Evolutionary conservation across 148 eudicot species (phyloP), one percentile per base, ranked within the genome.

Genomic region (Beta vulgaris): DNA sequence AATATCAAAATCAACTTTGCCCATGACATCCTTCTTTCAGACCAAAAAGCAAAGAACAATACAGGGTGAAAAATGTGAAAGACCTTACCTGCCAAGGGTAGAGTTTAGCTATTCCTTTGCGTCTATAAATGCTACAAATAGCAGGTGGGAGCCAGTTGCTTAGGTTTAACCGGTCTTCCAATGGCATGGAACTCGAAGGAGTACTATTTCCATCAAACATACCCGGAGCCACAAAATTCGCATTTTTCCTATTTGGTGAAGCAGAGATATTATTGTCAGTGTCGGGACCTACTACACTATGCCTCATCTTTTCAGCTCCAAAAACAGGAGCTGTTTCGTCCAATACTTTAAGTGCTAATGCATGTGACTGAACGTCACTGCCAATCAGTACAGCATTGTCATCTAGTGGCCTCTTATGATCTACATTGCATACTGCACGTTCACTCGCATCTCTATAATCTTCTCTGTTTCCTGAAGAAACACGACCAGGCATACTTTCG

Each of bases 11-110:
- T 39, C 15, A 14, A 39, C 3, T 35, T 39, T 53, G 26, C 13
- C 36, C 31, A 31, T 18, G 32, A 34, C 60, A 26, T n/a, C 68
- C 42, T 26, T 8, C 60, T 28, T 42, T 13, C 68, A 64, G 68
- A 11, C 53, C 40, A n/a, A 4, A 46, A 32, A 39, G 6, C 11
- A 51, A 15, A 53, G 2, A 71, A 68, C 29, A 23, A 37, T 37
- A 55, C 34, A 77, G 61, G 32, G 67, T 28, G 48, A 36, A 42
- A 48, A 68, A 58, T 26, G 62, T 70, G 37, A 60, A 48, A 51
- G 61, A 72, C 32, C 32, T 32, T 64, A 96, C 99, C 99, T 92
- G 99, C 99, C 99, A 96, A 37, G 85, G 83, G 57, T 96, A 96
- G 80, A 96, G 82, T 78, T 88, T 89, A 32, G 85, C 80, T 57